Evolutionary conservation across 2,329 filamentous ascomycete genomes (phyloP).

Genomic region (Colletotrichum higginsianum): DNA sequence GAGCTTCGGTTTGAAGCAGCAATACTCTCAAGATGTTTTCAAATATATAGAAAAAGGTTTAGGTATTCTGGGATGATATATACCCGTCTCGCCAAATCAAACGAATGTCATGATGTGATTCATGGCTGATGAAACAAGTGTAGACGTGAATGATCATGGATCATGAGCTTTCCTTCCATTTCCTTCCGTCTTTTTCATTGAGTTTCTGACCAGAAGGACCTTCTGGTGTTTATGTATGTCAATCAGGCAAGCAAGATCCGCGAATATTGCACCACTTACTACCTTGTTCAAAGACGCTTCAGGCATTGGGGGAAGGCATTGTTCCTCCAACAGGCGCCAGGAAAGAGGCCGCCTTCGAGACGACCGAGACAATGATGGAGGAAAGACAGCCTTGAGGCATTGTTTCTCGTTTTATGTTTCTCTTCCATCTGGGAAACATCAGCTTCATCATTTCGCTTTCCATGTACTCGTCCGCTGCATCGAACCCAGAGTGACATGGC

Average conservation of each 20-base stretch:
- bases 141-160: no score
- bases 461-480: no score
- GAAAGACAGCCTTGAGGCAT: neutral
- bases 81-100: slow-evolving; percentile 57
- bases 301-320: neutral
- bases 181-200: no score
- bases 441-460: no score
- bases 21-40: no score
- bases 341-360: neutral
- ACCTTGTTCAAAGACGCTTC: no score
- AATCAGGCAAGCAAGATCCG: neutral
- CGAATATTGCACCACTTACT: neutral
- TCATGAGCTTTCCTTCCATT: neutral
- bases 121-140: no score
- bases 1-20: no score
- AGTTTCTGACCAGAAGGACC: neutral
- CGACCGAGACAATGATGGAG: neutral
- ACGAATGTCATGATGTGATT: neutral
- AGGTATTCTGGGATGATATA: rapidly evolving
- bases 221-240: no score
- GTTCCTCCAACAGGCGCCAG: neutral
- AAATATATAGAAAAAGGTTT: rapidly evolving
- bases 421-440: neutral
- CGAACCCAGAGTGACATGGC: neutral
- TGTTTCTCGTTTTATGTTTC: no score